These are phyloP conservation scores for Suzukiozyma palmioleophila DNA, from an alignment of 1,139 yeast genomes.

Conservation along the genomic window DNA sequence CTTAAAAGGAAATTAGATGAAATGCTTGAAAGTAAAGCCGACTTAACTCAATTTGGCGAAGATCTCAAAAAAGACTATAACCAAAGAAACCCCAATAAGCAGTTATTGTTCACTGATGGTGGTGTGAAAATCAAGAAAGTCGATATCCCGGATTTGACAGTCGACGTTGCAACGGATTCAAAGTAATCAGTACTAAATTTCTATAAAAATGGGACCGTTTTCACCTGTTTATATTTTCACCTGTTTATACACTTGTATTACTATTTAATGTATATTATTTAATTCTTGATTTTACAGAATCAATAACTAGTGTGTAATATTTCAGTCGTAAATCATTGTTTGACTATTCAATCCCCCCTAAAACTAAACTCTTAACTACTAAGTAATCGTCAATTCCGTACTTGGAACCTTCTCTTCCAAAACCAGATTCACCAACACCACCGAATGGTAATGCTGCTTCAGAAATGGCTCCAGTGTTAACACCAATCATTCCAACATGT, in stretches of 20 bases:
- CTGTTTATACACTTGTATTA: slow-evolving; percentile 7
- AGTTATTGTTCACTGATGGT: slow-evolving; percentile 8
- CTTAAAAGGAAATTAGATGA: slow-evolving; percentile 16
- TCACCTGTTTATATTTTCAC: too few species aligned
- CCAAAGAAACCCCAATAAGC: slow-evolving; percentile 12
- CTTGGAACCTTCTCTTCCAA: slow-evolving; percentile 47
- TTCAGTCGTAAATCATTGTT: too few species aligned
- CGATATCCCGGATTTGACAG: slow-evolving; percentile 8
- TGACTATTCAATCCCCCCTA: slow-evolving; percentile 14
- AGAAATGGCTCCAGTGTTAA: slow-evolving; percentile 41
- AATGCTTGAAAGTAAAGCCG: slow-evolving; percentile 12
- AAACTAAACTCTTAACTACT: slow-evolving; percentile 25
- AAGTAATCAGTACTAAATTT: too few species aligned
- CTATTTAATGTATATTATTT: slow-evolving; percentile 9
- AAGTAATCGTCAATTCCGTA: slow-evolving; percentile 42
- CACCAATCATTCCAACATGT: slow-evolving; percentile 47
- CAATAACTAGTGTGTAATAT: too few species aligned
- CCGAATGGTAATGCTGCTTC: slow-evolving; percentile 48
- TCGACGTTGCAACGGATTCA: slow-evolving; percentile 8
- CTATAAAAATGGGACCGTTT: too few species aligned
- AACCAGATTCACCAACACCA: slow-evolving; percentile 42
- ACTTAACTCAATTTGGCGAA: slow-evolving; percentile 13
- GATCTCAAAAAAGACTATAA: slow-evolving; percentile 15
- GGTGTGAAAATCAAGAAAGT: slow-evolving; percentile 3
- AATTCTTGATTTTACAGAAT: not conserved